Evolutionary conservation across 495 filamentous ascomycete genomes (phyloP).

Genomic region (Talaromyces borbonicus): DNA sequence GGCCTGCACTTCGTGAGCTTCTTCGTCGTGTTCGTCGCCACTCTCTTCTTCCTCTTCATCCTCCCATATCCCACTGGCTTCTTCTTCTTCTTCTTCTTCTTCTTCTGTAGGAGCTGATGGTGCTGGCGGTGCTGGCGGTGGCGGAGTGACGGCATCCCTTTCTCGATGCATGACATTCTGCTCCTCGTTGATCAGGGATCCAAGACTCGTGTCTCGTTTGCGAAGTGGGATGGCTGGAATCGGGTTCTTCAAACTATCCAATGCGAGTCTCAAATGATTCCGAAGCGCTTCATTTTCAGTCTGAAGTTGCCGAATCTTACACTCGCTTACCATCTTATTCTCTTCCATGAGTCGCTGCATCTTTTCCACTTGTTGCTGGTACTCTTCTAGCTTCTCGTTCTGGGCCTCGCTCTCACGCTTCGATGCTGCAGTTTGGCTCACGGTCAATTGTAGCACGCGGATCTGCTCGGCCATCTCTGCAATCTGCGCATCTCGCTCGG

Average conservation of each 20-base stretch:
- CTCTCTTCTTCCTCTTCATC: slow-evolving; percentile 29
- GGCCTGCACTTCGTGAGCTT: slow-evolving; percentile 52
- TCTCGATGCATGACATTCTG: slow-evolving; percentile 26
- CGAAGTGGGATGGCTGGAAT: slow-evolving; percentile 44
- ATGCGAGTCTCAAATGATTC: slow-evolving; percentile 72
- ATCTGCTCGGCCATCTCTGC: slow-evolving; percentile 91
- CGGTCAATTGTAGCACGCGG: slow-evolving; percentile 65
- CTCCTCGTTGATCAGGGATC: slow-evolving; percentile 23
- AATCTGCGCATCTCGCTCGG: slow-evolving; percentile 89
- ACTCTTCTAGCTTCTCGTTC: slow-evolving; percentile 77
- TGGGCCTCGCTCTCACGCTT: slow-evolving; percentile 43
- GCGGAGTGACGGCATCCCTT: slow-evolving; percentile 29
- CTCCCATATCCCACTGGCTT: slow-evolving; percentile 31
- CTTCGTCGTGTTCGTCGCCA: slow-evolving; percentile 20
- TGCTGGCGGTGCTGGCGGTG: slow-evolving; percentile 6
- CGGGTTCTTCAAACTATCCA: slow-evolving; percentile 83
- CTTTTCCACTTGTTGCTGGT: slow-evolving; percentile 70
- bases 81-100: slow-evolving; percentile 25
- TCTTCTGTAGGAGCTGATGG: too few species aligned
- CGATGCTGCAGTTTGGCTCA: slow-evolving; percentile 40
- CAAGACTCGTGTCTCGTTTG: slow-evolving; percentile 25
- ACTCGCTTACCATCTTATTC: slow-evolving; percentile 71
- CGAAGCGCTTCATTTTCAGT: slow-evolving; percentile 84
- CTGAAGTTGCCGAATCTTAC: slow-evolving; percentile 78
- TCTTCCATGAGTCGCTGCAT: slow-evolving; percentile 97